Base-by-base conservation (phyloP, 352 stramenopile species). In the Peronospora belbahrii region DNA sequence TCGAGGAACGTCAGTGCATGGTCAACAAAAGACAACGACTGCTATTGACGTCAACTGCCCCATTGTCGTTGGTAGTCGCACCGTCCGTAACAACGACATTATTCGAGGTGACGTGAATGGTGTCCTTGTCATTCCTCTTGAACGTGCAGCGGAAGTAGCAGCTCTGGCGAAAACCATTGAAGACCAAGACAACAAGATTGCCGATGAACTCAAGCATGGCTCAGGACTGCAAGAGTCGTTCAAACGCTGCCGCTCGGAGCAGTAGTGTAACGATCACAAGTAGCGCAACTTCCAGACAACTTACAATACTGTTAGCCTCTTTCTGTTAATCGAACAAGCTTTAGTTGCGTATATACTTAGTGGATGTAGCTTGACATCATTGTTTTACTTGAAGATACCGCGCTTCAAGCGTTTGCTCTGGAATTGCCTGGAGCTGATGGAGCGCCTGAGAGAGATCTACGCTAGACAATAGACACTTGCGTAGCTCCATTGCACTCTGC, bases 141-240 rank as follows among this genome's bases (percentile, higher is more conserved):
- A 92, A 37, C 67, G 62, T 19, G 80, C 80, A 37, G 67, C 60
- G 43, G 77, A 92, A 38, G 63, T 92, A 15, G 75, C 72, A 13
- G 54, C 67, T 28, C 85, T 81, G 57, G 77, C 77, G 14, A 73
- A 89, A 51, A 48, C 77, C 18, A 83, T 92, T 30, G 77, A 92
- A 43, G 62, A 87, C 20, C 77, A 92, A 54, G 80, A 92, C 56
- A 85, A 68, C 56, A 84, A 85, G 56, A 74, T 91, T 43, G 74
- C 68, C 22, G 62, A 85, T 24, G 79, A 72, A 4, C 62, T 91
- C 38, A 74, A 86, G 64, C 65, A 86, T 55, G 74, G 74, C 58
- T 71, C 75, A 53, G 62, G 61, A 23, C 59, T 91, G 32, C 67
- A 87, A 49, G 58, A 65, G 45, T 83, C 74, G 15, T 85, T 87